phyloP scores from a whole-genome alignment of 345 rosid species.

The Psidium friedrichsthalianum region DNA sequence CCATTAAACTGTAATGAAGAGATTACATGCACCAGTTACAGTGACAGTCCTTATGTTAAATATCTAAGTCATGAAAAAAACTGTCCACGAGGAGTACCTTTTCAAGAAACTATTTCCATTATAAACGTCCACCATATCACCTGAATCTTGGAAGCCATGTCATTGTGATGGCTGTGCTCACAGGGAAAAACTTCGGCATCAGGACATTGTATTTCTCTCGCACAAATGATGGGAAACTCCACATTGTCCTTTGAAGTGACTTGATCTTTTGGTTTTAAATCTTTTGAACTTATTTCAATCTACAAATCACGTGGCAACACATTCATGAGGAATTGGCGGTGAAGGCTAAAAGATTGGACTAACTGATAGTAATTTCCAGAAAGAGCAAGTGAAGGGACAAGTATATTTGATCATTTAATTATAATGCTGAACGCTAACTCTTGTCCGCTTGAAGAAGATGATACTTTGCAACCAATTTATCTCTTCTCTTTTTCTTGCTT shows the following conservation, averaged over 20 bases:
- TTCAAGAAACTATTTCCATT: constrained; percentile 54
- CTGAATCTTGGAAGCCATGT: constrained; percentile 28
- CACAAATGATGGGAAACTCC: not conserved
- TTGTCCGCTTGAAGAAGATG: not conserved
- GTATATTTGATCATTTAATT: not conserved
- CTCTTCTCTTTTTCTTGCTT: not conserved
- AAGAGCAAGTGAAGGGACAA: not conserved
- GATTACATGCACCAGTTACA: not conserved
- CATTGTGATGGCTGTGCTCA: constrained; percentile 14
- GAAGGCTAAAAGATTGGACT: not conserved
- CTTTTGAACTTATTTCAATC: constrained; percentile 40
- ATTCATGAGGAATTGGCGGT: not conserved
- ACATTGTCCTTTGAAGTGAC: constrained; percentile 18
- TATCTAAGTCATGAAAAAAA: not conserved
- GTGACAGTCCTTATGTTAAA: not conserved
- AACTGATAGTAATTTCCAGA: not conserved
- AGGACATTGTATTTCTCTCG: constrained; percentile 17
- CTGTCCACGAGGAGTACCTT: constrained; percentile 34
- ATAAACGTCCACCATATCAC: constrained; percentile 21
- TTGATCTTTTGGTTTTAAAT: constrained; percentile 25
- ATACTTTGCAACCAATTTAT: not conserved
- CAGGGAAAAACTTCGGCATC: constrained; percentile 9
- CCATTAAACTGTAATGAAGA: constrained; percentile 42
- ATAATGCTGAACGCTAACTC: not conserved
- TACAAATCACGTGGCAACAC: constrained; percentile 6